Evolutionary conservation across 2,329 filamentous ascomycete genomes (phyloP).

Genomic region (Fusarium miscanthi): DNA sequence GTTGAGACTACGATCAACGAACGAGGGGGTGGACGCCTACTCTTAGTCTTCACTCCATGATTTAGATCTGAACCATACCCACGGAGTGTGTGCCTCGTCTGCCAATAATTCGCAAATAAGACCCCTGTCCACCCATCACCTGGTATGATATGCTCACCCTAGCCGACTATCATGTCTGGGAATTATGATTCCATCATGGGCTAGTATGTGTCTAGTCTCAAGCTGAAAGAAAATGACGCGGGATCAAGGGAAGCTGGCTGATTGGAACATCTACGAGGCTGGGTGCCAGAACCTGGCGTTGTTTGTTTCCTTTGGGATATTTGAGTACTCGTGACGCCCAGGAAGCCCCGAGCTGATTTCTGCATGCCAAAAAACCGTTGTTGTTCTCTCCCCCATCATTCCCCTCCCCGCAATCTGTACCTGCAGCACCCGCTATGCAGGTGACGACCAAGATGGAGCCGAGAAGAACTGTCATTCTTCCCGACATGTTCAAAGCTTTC

Average conservation of each 20-base stretch:
- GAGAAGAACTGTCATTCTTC: not conserved
- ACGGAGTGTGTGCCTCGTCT: not conserved
- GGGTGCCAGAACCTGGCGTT: no score
- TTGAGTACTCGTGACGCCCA: not conserved
- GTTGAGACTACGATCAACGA: not conserved
- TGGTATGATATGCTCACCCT: not conserved
- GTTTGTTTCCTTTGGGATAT: not conserved
- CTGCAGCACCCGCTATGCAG: not conserved
- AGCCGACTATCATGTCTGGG: not conserved
- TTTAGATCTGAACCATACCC: constrained; percentile 2
- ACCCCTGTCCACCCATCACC: not conserved
- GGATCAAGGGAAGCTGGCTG: not conserved
- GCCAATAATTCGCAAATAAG: not conserved
- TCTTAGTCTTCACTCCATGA: not conserved
- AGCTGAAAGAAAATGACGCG: not conserved
- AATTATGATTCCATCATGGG: not conserved
- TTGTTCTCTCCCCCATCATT: not conserved
- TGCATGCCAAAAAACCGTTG: not conserved
- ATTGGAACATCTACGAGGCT: not conserved
- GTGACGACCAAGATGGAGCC: not conserved
- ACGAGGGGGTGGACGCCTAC: not conserved
- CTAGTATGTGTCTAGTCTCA: not conserved
- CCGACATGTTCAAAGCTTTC: constrained; percentile 11
- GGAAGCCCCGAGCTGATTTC: not conserved
- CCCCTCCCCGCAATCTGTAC: no score